Conservation (phyloP, 2,329 filamentous ascomycete species). For the Penicillium sp. region DNA sequence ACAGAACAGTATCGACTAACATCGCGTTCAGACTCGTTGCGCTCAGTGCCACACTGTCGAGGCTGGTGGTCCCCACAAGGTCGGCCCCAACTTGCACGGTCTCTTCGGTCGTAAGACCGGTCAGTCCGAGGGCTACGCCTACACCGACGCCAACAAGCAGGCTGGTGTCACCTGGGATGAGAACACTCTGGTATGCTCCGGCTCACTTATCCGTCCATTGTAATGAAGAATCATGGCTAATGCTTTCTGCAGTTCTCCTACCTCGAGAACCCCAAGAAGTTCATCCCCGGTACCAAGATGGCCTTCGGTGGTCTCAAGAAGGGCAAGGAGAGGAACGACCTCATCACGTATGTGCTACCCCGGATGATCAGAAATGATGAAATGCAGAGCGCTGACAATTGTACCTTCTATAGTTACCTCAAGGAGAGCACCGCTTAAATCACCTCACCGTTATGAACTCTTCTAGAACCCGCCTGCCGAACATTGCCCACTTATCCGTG, state of each 20-base stretch:
- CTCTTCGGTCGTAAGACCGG: constrained; percentile 96
- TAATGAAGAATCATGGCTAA: too few species aligned
- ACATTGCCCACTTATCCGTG: too few species aligned
- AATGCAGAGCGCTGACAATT: too few species aligned
- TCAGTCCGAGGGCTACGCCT: constrained; percentile 81
- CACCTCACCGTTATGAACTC: too few species aligned
- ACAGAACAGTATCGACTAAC: too few species aligned
- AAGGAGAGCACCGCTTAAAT: constrained; percentile 33
- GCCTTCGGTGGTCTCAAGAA: constrained; percentile 99
- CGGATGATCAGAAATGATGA: too few species aligned
- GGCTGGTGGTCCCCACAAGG: constrained; percentile 86
- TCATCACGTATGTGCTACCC: constrained; percentile 75
- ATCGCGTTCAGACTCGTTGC: constrained; percentile 85
- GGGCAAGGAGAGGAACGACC: constrained; percentile 96
- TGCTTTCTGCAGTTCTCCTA: constrained; percentile 76
- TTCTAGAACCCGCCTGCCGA: constrained; percentile 18
- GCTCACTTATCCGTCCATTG: too few species aligned
- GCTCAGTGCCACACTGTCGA: constrained; percentile 97
- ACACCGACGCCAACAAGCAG: constrained; percentile 99
- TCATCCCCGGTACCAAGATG: constrained; percentile 99
- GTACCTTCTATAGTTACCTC: constrained; percentile 30
- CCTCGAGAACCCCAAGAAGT: constrained; percentile 99
- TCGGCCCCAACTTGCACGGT: constrained; percentile 91
- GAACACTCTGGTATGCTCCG: constrained; percentile 61
- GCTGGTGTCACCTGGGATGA: constrained; percentile 87